These are phyloP conservation scores for Scopulariopsis brevicaulis DNA, from an alignment of 2,329 filamentous ascomycete species.

Conservation along the genomic window DNA sequence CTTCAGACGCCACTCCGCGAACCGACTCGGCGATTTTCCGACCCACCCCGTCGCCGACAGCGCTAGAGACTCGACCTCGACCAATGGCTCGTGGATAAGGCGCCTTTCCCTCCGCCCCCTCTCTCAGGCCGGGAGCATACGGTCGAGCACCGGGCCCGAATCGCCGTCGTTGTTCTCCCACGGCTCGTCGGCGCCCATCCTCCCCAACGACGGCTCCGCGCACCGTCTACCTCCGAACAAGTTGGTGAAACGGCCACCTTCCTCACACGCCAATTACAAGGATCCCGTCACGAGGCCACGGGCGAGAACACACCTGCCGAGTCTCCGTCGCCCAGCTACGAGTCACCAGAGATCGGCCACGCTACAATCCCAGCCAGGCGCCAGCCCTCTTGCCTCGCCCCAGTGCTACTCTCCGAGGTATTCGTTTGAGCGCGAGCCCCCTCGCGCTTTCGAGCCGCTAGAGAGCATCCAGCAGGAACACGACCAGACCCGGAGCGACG, in stretches of 20 bases:
- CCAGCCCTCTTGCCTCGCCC: background rate
- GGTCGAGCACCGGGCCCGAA: slow-evolving; percentile 54
- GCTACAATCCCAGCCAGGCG: slow-evolving; percentile 22
- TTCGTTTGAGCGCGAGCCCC: slow-evolving; percentile 21
- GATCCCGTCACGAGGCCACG: slow-evolving; percentile 31
- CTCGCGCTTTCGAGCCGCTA: background rate
- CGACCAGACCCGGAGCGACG: slow-evolving; percentile 2
- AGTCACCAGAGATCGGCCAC: slow-evolving; percentile 69
- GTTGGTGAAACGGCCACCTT: slow-evolving; percentile 61
- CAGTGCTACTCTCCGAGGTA: slow-evolving; percentile 11
- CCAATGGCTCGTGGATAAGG: slow-evolving; percentile 60
- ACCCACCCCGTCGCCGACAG: slow-evolving; percentile 28
- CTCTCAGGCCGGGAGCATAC: slow-evolving; percentile 55
- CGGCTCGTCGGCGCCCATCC: slow-evolving; percentile 54
- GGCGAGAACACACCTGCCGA: slow-evolving; percentile 50
- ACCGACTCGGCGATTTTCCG: slow-evolving; percentile 24
- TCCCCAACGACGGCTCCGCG: slow-evolving; percentile 18
- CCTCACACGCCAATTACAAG: slow-evolving; percentile 28
- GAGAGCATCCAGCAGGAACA: background rate
- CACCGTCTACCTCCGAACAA: slow-evolving; percentile 55
- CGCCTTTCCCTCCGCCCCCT: slow-evolving; percentile 55
- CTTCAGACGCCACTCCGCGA: slow-evolving; percentile 28
- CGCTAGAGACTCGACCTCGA: slow-evolving; percentile 46
- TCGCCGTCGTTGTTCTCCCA: slow-evolving; percentile 58
- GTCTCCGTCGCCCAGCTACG: slow-evolving; percentile 62